Percentiles rank a stretch among this genome's conserved stretches.
Conservation (phyloP, 2,329 filamentous ascomycete genomes). For the Aciculosporium take region DNA sequence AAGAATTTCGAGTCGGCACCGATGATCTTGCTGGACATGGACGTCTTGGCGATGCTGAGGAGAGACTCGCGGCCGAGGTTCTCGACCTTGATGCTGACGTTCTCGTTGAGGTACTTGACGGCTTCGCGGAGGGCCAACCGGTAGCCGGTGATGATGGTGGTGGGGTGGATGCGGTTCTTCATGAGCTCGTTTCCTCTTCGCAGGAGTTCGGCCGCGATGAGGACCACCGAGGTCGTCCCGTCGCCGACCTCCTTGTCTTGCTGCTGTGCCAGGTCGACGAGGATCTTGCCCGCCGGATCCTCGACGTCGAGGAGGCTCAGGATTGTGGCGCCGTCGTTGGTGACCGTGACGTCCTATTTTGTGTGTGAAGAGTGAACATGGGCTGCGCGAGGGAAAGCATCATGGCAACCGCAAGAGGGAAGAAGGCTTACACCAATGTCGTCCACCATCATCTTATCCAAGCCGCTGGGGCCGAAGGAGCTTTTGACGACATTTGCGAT, state of each 20-base stretch:
- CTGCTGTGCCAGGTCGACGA: slow-evolving; percentile 94
- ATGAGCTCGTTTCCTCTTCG: slow-evolving; percentile 92
- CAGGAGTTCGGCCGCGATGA: slow-evolving; percentile 91
- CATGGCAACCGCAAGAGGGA: no score
- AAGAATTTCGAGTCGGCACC: slow-evolving; percentile 94
- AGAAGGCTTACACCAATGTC: slow-evolving; percentile 68
- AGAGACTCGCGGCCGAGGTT: slow-evolving; percentile 79
- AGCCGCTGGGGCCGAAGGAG: slow-evolving; percentile 89
- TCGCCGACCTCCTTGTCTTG: slow-evolving; percentile 99
- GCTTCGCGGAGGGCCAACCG: slow-evolving; percentile 88
- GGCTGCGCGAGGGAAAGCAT: neutral
- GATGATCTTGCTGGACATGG: slow-evolving; percentile 99
- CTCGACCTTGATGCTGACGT: slow-evolving; percentile 92
- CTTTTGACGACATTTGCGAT: slow-evolving; percentile 99
- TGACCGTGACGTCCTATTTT: slow-evolving; percentile 82
- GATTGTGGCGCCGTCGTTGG: slow-evolving; percentile 96
- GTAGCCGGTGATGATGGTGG: slow-evolving; percentile 98
- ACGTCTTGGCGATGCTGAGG: slow-evolving; percentile 91
- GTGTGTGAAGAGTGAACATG: slow-evolving; percentile 3
- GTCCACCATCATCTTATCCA: slow-evolving; percentile 99
- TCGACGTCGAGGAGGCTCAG: slow-evolving; percentile 90
- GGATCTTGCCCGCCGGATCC: slow-evolving; percentile 94
- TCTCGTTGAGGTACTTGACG: slow-evolving; percentile 97
- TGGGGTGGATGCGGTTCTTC: slow-evolving; percentile 99
- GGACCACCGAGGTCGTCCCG: slow-evolving; percentile 92